Percentiles rank a stretch among this genome's conserved stretches.
These are phyloP conservation scores for Herpotrichia juniperi DNA, from an alignment of 2,329 filamentous ascomycete species.

Conservation along the genomic window DNA sequence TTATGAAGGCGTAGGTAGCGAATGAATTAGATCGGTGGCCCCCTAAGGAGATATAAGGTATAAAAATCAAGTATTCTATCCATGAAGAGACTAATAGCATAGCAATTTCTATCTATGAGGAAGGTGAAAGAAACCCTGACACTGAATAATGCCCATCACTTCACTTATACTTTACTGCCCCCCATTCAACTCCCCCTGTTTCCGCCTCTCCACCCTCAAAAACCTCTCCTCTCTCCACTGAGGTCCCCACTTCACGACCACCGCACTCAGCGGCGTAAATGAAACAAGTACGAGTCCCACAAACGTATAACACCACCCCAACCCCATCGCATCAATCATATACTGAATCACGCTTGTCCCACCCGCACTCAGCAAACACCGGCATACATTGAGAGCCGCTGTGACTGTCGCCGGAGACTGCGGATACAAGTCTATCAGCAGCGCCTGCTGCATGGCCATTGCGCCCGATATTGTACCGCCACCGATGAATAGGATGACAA, in stretches of 20 bases:
- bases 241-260: constrained; percentile 11
- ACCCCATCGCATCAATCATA: constrained; percentile 41
- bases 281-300: constrained; percentile 3
- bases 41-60: no score
- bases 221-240: constrained; percentile 11
- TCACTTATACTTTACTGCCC: no score
- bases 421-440: constrained; percentile 47
- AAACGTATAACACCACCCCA: constrained; percentile 47
- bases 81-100: no score
- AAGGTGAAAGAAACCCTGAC: no score
- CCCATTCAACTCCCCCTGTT: neutral
- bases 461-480: constrained; percentile 59
- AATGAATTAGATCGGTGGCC: no score
- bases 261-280: constrained; percentile 3
- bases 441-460: constrained; percentile 52
- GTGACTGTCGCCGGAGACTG: constrained; percentile 35
- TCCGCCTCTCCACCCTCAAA: no score
- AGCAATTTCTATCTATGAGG: no score
- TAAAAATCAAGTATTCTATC: no score
- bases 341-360: constrained; percentile 34
- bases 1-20: no score
- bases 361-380: constrained; percentile 33
- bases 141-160: no score
- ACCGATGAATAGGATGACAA: constrained; percentile 57
- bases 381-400: constrained; percentile 27